phyloP scores from a whole-genome alignment of 2,329 filamentous ascomycete genomes.

The Penicillium sp. region DNA sequence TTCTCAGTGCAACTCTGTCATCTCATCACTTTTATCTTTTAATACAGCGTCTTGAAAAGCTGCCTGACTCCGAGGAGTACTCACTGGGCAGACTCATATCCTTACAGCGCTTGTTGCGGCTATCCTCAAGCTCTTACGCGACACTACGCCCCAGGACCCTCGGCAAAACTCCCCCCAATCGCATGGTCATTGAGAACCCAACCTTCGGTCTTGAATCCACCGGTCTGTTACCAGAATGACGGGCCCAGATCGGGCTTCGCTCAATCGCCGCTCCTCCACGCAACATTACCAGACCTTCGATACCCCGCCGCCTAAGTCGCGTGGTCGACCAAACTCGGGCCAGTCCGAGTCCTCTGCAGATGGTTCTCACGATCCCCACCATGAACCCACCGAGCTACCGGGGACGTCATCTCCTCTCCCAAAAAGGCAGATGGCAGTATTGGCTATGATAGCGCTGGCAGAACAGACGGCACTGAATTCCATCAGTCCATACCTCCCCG shows the following conservation, averaged over 20 bases:
- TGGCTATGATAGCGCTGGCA: slow-evolving; percentile 85
- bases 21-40: background rate
- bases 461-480: slow-evolving; percentile 98
- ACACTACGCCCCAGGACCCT: slow-evolving; percentile 9
- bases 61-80: background rate
- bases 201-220: background rate
- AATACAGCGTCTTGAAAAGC: background rate
- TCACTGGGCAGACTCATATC: background rate
- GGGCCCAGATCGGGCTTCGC: slow-evolving; percentile 29
- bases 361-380: slow-evolving; percentile 25
- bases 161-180: slow-evolving; percentile 7
- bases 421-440: slow-evolving; percentile 75
- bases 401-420: slow-evolving; percentile 70
- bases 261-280: slow-evolving; percentile 46
- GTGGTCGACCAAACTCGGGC: slow-evolving; percentile 47
- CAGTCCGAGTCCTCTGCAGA: slow-evolving; percentile 44
- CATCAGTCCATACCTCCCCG: slow-evolving; percentile 89
- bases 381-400: slow-evolving; percentile 26
- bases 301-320: slow-evolving; percentile 49
- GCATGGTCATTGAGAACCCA: slow-evolving; percentile 9
- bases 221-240: slow-evolving; percentile 27
- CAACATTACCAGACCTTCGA: slow-evolving; percentile 53
- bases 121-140: slow-evolving; percentile 2
- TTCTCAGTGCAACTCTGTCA: background rate
- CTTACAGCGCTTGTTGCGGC: background rate